Base-by-base conservation (phyloP, 495 filamentous ascomycete genomes). In the Aspergillus mulundensis region DNA sequence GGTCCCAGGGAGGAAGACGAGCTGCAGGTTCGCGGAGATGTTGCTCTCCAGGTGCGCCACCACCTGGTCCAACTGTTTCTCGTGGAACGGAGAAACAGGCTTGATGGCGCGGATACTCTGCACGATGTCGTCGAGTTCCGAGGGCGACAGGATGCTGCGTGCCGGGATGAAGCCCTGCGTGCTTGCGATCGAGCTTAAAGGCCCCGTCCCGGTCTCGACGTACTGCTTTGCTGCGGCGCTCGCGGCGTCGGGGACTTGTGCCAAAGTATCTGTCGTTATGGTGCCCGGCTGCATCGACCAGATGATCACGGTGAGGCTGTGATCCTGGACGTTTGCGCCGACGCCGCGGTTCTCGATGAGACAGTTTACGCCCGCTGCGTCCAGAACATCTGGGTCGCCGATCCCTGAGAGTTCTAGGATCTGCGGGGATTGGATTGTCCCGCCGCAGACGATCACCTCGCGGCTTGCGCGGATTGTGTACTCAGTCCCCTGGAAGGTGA, bases 401-500 rank as follows among this genome's bases (percentile, higher is more conserved):
- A 86, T 70, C 2, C 84, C 84, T 6, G 81, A 85, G 1, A 85
- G 63, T 61, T 84, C 78, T 0, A 86, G 73, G 3, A 86, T 50
- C 61, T 85, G 77, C 0, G 81, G 79, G 0, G 78, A 75, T 41
- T 81, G 70, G 34, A 83, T 56, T 0, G 71, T 61, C 0, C 83
- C 84, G 1, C 77, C 79, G 1, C 76, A 70, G 28, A 86, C 48
- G 45, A 87, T 77, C 19, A 85, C 71, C 41, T 84, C 79, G 28
- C 73, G 80, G 15, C 62, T 68, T 1, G 78, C 82, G 38, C 61
- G 70, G 19, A 86, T 60, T 7, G 62, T 68, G 18, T 67, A 51
- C 41, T 78, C 69, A 60, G 64, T 45, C 1, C 69, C 70, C 15
- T 64, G 60, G 15, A 68, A 49, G 4, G 59, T 61, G 49, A 79